Evolutionary conservation across 2,329 filamentous ascomycete species (phyloP).

Genomic region (Scolecobasidium constrictum): DNA sequence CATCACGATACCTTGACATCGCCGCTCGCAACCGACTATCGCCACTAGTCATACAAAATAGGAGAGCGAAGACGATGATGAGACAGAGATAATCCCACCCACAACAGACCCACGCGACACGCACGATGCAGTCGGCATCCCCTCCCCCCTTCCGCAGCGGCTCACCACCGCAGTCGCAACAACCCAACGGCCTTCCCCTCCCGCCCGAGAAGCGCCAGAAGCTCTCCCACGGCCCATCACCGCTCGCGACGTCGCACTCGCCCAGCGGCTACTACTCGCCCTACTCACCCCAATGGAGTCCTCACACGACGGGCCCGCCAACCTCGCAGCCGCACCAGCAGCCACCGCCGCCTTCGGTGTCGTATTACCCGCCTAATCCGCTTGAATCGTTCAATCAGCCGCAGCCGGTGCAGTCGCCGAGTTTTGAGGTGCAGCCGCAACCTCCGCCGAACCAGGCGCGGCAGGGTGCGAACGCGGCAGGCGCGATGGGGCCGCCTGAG

Average conservation of each 20-base stretch:
- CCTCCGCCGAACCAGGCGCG: not conserved
- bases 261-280: slow-evolving; percentile 15
- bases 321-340: slow-evolving; percentile 12
- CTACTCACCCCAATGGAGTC: slow-evolving; percentile 21
- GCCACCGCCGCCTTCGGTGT: slow-evolving; percentile 8
- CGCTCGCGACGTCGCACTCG: not conserved
- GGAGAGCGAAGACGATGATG: no score
- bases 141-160: not conserved
- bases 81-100: not conserved
- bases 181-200: not conserved
- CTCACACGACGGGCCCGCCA: slow-evolving; percentile 14
- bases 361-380: slow-evolving; percentile 13
- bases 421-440: not conserved
- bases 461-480: slow-evolving; percentile 17
- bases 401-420: slow-evolving; percentile 23
- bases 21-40: no score
- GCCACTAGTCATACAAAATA: no score
- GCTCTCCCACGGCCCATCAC: slow-evolving; percentile 8
- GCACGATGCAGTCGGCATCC: not conserved
- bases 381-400: slow-evolving; percentile 43
- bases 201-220: slow-evolving; percentile 7
- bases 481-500: slow-evolving; percentile 46
- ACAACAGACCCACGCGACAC: not conserved
- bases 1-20: not conserved
- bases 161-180: not conserved